Evolutionary conservation across 1,284 basidiomycete species (phyloP).

Genomic region (Inonotus obliquus): DNA sequence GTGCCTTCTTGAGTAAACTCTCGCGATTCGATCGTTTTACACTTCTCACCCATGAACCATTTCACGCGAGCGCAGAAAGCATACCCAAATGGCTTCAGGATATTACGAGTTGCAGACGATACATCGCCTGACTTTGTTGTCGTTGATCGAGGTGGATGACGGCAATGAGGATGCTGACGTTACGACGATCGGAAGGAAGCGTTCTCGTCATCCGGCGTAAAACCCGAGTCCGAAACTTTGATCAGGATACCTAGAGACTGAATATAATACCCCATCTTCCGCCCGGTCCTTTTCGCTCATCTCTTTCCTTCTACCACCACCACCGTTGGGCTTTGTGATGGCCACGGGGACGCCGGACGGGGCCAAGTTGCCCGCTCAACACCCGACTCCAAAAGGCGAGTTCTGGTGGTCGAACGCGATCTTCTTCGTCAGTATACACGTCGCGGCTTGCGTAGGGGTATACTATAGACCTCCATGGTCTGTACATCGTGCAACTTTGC

Average conservation of each 20-base stretch:
- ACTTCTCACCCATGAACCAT: no score
- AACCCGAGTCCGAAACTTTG: not conserved
- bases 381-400: slow-evolving; percentile 17
- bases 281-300: not conserved
- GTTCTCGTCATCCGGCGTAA: slow-evolving; percentile 1
- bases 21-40: no score
- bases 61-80: no score
- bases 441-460: slow-evolving; percentile 53
- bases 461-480: slow-evolving; percentile 44
- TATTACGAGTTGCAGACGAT: no score
- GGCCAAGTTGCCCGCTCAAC: not conserved
- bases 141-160: not conserved
- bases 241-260: not conserved
- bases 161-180: not conserved
- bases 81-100: no score
- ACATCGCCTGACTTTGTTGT: no score
- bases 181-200: not conserved
- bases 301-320: not conserved
- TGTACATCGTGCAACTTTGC: slow-evolving; percentile 42
- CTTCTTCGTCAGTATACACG: slow-evolving; percentile 62
- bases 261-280: not conserved
- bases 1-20: no score
- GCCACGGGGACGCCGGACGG: not conserved
- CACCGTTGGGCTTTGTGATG: not conserved
- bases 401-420: slow-evolving; percentile 69